phyloP scores from a whole-genome alignment of 768 basidiomycete genomes.

The Pleurotus platypus region DNA sequence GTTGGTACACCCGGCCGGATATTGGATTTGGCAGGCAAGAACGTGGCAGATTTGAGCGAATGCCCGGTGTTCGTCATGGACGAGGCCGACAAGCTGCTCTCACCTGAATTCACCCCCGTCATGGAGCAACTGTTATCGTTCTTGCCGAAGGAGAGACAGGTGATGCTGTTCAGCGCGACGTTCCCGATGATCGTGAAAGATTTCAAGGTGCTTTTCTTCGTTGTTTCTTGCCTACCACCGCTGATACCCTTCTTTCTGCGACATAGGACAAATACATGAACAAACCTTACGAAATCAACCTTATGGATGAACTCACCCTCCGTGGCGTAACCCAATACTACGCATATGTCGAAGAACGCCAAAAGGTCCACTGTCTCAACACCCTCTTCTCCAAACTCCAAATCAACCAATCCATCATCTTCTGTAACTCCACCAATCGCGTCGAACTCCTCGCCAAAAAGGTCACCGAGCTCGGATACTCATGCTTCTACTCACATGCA shows the following conservation, averaged over 20 bases:
- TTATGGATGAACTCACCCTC: slow-evolving; percentile 99
- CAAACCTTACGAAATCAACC: slow-evolving; percentile 94
- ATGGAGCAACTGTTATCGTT: slow-evolving; percentile 93
- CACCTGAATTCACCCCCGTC: slow-evolving; percentile 96
- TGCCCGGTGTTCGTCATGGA: slow-evolving; percentile 99
- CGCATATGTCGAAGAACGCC: slow-evolving; percentile 97
- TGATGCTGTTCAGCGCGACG: slow-evolving; percentile 99
- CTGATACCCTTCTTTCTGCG: slow-evolving; percentile 7
- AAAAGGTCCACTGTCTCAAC: slow-evolving; percentile 99
- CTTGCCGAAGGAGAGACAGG: slow-evolving; percentile 83
- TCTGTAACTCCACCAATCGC: slow-evolving; percentile 99
- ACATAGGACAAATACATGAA: slow-evolving; percentile 92
- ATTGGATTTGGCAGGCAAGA: slow-evolving; percentile 90
- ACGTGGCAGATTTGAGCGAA: slow-evolving; percentile 88
- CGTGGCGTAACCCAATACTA: slow-evolving; percentile 99
- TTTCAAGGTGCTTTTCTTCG: slow-evolving; percentile 70
- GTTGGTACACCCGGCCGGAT: slow-evolving; percentile 97
- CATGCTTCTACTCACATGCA: slow-evolving; percentile 99
- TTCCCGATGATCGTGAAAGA: slow-evolving; percentile 99
- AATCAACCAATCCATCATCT: slow-evolving; percentile 99
- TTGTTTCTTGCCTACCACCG: slow-evolving; percentile 9
- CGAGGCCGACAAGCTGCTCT: slow-evolving; percentile 97
- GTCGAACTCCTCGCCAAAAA: slow-evolving; percentile 99
- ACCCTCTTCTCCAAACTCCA: slow-evolving; percentile 75
- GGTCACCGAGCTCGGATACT: slow-evolving; percentile 98